Base-by-base conservation (phyloP, 805 yeast species). In the Saturnispora ahearnii region DNA sequence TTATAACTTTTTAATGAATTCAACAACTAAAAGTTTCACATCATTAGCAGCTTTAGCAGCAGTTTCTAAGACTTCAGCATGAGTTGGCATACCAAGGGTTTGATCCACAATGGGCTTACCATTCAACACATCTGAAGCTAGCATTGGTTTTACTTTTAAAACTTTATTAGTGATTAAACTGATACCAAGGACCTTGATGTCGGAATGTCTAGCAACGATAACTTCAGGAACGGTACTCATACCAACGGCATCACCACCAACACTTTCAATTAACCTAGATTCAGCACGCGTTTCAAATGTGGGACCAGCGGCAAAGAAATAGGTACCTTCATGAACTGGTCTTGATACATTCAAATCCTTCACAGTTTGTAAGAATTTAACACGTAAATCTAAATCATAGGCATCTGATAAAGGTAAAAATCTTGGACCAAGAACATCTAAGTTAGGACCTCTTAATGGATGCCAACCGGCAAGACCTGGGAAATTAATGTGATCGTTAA, bases 161-260 rank as follows among this genome's bases (percentile, higher is more conserved):
- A 87, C 89, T 1, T 78, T 82, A 62, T 91, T 91, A 21, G 98
- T 91, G 57, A 91, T 83, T 53, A 93, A 73, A 55, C 93, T 84
- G 40, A 91, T 65, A 0, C 97, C 98, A 54, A 91, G 69, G 5
- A 89, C 96, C 55, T 72, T 75, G 69, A 93, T 66, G 1, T 90
- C 95, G 52, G 82, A 76, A 64, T 93, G 98, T 63, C 96, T 81
- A 2, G 96, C 98, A 18, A 88, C 84, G 53, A 88, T 79, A 2
- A 88, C 96, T 66, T 91, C 99, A 0, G 99, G 97, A 32, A 91
- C 97, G 0, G 98, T 93, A 51, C 96, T 85, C 99, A 91, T 91
- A 4, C 98, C 98, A 2, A 90, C 98, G 0, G 93, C 86, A 65
- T 91, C 98, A 46, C 87, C 96, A 9, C 98, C 98, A 29, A 84